A percentile compares a stretch with the other conserved stretches of the same genome.
Conservation (phyloP, 1,284 basidiomycete genomes). For the Schizophyllum commune region DNA sequence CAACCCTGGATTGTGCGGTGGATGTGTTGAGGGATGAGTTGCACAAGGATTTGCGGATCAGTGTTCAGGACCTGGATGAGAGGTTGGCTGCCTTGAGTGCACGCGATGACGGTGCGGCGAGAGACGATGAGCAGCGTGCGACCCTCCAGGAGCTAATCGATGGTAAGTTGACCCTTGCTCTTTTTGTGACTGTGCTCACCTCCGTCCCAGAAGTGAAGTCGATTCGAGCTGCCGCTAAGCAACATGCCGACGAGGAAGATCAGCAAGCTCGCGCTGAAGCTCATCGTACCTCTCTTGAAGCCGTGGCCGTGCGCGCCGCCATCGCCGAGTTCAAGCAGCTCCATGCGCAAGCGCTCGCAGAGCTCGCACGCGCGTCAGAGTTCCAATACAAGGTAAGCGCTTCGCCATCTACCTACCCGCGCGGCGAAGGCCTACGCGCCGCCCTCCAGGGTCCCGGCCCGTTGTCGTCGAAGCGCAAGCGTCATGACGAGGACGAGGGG, state of each 20-base stretch:
- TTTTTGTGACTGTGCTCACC: no score
- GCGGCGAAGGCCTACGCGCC: neutral
- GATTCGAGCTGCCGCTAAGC: neutral
- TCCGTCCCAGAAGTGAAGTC: no score
- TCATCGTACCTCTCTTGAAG: neutral
- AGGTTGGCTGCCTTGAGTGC: neutral
- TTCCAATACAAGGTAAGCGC: conserved; percentile 14
- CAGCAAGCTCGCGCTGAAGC: neutral
- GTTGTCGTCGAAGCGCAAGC: conserved; percentile 37
- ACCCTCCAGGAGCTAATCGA: no score
- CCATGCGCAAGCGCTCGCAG: neutral
- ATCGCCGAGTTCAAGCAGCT: neutral
- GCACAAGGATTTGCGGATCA: neutral
- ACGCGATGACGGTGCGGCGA: neutral
- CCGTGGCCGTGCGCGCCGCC: neutral
- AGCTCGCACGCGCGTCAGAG: conserved; percentile 4
- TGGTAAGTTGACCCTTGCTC: no score
- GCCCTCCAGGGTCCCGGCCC: conserved; percentile 17
- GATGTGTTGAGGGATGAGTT: neutral
- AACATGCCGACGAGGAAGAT: neutral
- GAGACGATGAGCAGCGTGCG: no score
- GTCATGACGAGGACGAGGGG: conserved; percentile 23
- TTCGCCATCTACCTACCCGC: conserved; percentile 3
- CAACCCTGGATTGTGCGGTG: neutral
- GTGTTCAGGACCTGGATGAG: neutral